Evolutionary conservation across 257 asterid species (phyloP), one percentile per base, ranked within the genome.

Genomic region (Solanum bulbocastanum): DNA sequence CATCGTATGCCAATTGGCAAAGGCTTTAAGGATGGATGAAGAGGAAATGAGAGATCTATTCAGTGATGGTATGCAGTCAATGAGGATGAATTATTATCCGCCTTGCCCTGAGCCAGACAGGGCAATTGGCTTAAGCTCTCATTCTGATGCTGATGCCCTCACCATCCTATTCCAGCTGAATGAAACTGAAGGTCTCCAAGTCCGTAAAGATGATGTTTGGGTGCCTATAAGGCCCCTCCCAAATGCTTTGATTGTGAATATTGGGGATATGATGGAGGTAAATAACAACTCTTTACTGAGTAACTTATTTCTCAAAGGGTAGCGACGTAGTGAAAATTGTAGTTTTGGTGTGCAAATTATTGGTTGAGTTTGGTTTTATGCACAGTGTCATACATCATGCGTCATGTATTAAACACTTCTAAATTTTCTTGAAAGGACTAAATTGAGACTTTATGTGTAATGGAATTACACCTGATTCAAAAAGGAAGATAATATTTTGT

Each of bases 201-300:
- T 92, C 33, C 89, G 90, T 1, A 92, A 87, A 60, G 92, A 92
- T 68, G 93, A 92, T 32, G 46, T 73, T 25, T 93, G 95, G 96
- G 49, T 93, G 40, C 87, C 89, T 1, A 89, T 92, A 37, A 86
- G 86, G 35, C 94, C 95, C 7, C 93, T 90, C 73, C 91, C 49
- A 8, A 71, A 92, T 87, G 94, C 96, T 18, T 91, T 93, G 35
- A 76, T 93, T 9, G 91, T 91, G 89, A 93, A 93, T 79, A 72
- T 92, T 75, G 95, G 96, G 8, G 95, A 92, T 78, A 88, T 91
- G 15, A 78, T 93, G 91, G 96, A 92, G 96, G 96, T 91, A 83
- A 65, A 23, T 75, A 6, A 36, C 6, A 39, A 12, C 36, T 40
- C n/a, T 44, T 40, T 40, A 4, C 56, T 6, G 13, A 40, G 83